Evolutionary conservation across 2,329 filamentous ascomycete species (phyloP).

Genomic region (Aspergillus texensis): DNA sequence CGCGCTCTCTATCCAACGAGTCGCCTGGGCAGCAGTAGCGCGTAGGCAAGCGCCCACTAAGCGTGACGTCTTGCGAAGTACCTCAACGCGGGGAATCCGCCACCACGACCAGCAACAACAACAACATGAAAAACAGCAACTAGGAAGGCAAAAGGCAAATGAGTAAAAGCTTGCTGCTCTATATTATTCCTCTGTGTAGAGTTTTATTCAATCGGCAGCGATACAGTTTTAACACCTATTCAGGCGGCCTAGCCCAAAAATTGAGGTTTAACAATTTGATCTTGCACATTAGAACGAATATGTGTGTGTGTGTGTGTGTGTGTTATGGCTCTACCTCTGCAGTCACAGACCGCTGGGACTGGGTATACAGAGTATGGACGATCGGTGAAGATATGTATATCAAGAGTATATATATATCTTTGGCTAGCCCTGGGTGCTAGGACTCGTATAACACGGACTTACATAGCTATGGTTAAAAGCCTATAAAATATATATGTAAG

Average conservation of each 20-base stretch:
- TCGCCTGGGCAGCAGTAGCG: constrained; percentile 1
- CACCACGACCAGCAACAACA: neutral
- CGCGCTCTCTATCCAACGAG: neutral
- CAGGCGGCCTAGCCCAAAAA: neutral
- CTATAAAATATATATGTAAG: too few species aligned
- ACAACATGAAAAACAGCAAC: constrained; percentile 7
- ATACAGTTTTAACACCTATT: neutral
- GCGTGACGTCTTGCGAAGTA: constrained; percentile 22
- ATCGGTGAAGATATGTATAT: too few species aligned
- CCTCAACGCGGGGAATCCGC: constrained; percentile 2
- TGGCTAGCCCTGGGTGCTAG: too few species aligned
- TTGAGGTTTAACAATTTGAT: neutral
- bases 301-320: neutral
- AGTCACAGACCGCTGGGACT: too few species aligned
- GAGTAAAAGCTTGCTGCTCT: neutral
- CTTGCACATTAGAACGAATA: neutral
- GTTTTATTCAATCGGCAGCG: neutral
- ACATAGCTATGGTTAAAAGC: too few species aligned
- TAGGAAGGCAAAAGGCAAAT: neutral
- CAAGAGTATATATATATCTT: too few species aligned
- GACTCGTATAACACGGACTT: too few species aligned
- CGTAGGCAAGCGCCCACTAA: constrained; percentile 11
- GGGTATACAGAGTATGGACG: too few species aligned
- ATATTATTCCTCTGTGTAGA: neutral
- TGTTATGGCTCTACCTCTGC: neutral